Evolutionary conservation across 108 stramenopile species (phyloP).

Genomic region (Fragilaria crotonensis): DNA sequence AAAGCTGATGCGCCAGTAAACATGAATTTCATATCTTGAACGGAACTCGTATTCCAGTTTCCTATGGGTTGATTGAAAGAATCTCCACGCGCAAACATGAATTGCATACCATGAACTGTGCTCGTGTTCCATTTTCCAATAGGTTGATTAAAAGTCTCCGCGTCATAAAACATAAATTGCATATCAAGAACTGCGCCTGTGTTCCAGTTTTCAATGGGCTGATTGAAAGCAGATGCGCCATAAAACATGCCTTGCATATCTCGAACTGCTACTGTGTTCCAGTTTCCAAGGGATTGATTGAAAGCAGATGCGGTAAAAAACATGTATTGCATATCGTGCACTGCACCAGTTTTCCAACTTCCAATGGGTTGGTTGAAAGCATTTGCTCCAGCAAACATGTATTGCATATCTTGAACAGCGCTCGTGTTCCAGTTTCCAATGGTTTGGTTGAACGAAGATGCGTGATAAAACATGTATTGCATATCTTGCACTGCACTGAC

Average conservation of each 20-base stretch:
- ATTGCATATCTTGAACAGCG: conserved; percentile 12
- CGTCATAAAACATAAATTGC: too few relatives aligned
- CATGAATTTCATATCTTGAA: conserved; percentile 18
- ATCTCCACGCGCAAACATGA: conserved; percentile 5
- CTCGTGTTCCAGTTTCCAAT: conserved; percentile 25
- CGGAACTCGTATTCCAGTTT: conserved; percentile 33
- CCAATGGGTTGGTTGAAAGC: conserved; percentile 22
- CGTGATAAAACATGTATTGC: conserved; percentile 23
- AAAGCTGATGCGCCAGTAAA: conserved; percentile 23
- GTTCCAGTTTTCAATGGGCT: too few relatives aligned
- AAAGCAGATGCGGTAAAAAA: too few relatives aligned
- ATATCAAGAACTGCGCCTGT: too few relatives aligned
- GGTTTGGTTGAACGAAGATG: conserved; percentile 13
- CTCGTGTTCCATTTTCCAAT: too few relatives aligned
- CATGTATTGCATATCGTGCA: conserved; percentile 18
- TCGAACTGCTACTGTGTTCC: conserved; percentile 14
- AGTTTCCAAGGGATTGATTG: conserved; percentile 13
- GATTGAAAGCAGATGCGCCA: too few relatives aligned
- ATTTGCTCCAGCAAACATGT: conserved; percentile 16
- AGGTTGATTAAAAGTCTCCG: too few relatives aligned
- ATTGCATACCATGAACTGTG: too few relatives aligned
- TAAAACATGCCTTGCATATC: too few relatives aligned
- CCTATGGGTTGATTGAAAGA: too few relatives aligned
- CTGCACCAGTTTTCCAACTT: conserved; percentile 5
- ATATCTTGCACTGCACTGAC: conserved; percentile 18